Conservation (phyloP, 441 rosid species). For the Pelargonium citronellum region DNA sequence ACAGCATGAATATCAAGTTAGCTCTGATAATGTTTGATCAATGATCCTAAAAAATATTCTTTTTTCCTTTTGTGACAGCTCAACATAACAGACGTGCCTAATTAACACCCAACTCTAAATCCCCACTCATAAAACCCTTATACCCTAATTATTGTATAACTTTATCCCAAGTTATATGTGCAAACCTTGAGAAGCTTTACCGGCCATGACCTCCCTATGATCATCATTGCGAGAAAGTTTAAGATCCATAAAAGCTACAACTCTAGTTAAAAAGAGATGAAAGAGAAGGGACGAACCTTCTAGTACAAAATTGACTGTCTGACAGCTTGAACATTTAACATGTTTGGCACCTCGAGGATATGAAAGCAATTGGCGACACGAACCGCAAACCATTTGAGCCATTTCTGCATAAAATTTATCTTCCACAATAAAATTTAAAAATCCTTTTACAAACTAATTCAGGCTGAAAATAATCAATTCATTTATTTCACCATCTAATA, state of each 20-base stretch:
- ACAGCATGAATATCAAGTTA: background rate
- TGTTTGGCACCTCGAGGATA: constrained; percentile 61
- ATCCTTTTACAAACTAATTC: background rate
- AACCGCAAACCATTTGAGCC: constrained; percentile 48
- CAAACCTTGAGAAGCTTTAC: too few relatives aligned
- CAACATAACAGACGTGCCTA: too few relatives aligned
- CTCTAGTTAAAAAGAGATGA: constrained; percentile 10
- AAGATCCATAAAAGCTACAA: background rate
- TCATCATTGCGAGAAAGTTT: background rate
- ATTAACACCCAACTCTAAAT: too few relatives aligned
- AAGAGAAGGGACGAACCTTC: constrained; percentile 49
- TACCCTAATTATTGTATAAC: too few relatives aligned
- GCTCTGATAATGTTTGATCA: background rate
- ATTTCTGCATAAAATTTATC: constrained; percentile 18
- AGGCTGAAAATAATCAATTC: background rate
- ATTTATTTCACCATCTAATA: constrained; percentile 1
- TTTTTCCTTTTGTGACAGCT: too few relatives aligned
- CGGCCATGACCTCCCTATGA: background rate
- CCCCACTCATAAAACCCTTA: too few relatives aligned
- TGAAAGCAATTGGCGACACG: constrained; percentile 69
- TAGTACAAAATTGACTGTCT: constrained; percentile 61
- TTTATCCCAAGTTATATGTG: too few relatives aligned
- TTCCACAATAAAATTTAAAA: background rate
- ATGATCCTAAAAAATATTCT: too few relatives aligned
- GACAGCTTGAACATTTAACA: constrained; percentile 63